phyloP scores from a whole-genome alignment of 2,329 filamentous ascomycete genomes.

The Epichloe hybrida region DNA sequence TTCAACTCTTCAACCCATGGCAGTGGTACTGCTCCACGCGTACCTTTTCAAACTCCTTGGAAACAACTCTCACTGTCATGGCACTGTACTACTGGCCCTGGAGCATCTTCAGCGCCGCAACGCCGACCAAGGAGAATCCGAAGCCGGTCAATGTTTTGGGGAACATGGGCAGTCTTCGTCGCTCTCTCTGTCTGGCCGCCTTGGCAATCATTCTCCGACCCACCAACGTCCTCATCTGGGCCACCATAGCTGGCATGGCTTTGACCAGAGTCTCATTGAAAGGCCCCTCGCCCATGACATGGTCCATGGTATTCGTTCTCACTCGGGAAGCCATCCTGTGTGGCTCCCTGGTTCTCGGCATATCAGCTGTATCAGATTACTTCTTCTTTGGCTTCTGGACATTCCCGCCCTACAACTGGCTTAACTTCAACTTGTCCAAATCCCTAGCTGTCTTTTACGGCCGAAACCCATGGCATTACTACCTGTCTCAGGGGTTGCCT shows the following conservation, averaged over 20 bases:
- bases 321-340: conserved; percentile 52
- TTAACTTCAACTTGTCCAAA: conserved; percentile 83
- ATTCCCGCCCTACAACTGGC: conserved; percentile 74
- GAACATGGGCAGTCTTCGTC: conserved; percentile 23
- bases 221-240: conserved; percentile 82
- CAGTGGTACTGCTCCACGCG: conserved; percentile 92
- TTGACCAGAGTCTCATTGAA: conserved; percentile 27
- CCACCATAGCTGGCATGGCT: conserved; percentile 39
- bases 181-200: conserved; percentile 63
- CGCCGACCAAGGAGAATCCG: conserved; percentile 26
- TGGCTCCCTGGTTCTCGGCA: conserved; percentile 42
- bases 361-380: conserved; percentile 57
- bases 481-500: conserved; percentile 77
- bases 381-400: conserved; percentile 77
- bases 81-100: conserved; percentile 83
- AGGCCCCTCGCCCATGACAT: conserved; percentile 27
- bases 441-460: conserved; percentile 89
- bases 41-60: conserved; percentile 87
- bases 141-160: conserved; percentile 15
- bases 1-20: conserved; percentile 46
- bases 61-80: conserved; percentile 72
- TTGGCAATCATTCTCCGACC: conserved; percentile 75
- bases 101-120: conserved; percentile 42
- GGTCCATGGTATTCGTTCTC: conserved; percentile 36
- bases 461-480: conserved; percentile 82